Evolutionary conservation across 768 basidiomycete genomes (phyloP).

Genomic region (Gelatoporia subvermispora): DNA sequence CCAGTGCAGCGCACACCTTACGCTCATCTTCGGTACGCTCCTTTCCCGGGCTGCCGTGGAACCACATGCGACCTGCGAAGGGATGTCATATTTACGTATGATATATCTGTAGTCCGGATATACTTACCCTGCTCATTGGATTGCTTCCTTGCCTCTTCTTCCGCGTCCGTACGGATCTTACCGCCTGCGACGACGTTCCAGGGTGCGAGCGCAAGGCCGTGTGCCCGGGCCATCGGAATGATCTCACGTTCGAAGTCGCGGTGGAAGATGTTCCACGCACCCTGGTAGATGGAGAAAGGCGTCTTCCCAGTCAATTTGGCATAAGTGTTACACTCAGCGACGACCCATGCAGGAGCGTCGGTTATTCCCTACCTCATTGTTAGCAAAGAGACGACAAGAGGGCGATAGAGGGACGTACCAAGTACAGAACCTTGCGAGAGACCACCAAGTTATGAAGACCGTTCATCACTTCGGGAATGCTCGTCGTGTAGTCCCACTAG

Average conservation of each 20-base stretch:
- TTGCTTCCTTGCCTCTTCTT: constrained; percentile 16
- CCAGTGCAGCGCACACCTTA: constrained; percentile 38
- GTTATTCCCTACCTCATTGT: constrained; percentile 16
- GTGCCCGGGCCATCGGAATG: constrained; percentile 27
- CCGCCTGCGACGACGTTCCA: constrained; percentile 17
- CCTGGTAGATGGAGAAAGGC: constrained; percentile 41
- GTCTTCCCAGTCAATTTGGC: constrained; percentile 32
- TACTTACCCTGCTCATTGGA: constrained; percentile 19
- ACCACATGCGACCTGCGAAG: constrained; percentile 30
- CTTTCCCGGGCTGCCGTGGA: constrained; percentile 32
- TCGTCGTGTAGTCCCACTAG: constrained; percentile 32
- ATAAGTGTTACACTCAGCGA: constrained; percentile 34
- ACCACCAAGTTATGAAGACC: constrained; percentile 35
- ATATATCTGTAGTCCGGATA: background rate
- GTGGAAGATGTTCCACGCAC: constrained; percentile 25
- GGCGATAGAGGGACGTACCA: constrained; percentile 17
- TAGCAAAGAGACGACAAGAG: background rate
- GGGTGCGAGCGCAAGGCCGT: constrained; percentile 18
- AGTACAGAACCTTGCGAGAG: constrained; percentile 38
- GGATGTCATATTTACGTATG: background rate
- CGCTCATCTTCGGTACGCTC: constrained; percentile 41
- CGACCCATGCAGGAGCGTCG: constrained; percentile 34
- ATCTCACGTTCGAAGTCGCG: constrained; percentile 42
- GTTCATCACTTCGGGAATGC: constrained; percentile 37
- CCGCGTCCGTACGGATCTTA: constrained; percentile 17